Evolutionary conservation across 768 basidiomycete genomes (phyloP).

Genomic region (Hericium coralloides): DNA sequence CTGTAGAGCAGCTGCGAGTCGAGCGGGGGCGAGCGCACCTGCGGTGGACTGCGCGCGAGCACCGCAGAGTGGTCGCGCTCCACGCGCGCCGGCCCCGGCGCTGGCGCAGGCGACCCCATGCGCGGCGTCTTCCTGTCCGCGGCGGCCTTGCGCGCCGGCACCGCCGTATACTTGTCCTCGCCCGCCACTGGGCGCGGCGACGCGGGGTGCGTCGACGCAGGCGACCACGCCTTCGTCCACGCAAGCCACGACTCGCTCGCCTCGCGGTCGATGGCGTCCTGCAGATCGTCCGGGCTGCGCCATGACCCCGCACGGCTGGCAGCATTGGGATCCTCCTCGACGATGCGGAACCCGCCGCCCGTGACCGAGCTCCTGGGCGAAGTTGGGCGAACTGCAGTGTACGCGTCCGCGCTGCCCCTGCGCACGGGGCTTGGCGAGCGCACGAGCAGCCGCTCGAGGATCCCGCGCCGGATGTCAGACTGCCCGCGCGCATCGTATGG

Average conservation of each 20-base stretch:
- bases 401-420: neutral
- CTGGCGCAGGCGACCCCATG: neutral
- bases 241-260: conserved; percentile 10
- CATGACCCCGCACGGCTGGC: neutral
- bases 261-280: conserved; percentile 12
- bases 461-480: conserved; percentile 43
- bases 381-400: neutral
- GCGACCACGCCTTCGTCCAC: conserved; percentile 16
- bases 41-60: conserved; percentile 48
- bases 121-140: conserved; percentile 23
- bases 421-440: conserved; percentile 5
- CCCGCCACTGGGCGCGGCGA: neutral
- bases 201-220: conserved; percentile 2
- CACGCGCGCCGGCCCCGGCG: conserved; percentile 2
- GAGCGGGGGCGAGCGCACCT: conserved; percentile 47
- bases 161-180: conserved; percentile 32
- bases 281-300: conserved; percentile 12
- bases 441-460: conserved; percentile 32
- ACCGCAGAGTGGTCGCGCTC: conserved; percentile 27
- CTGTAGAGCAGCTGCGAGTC: conserved; percentile 48
- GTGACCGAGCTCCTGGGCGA: neutral
- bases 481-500: conserved; percentile 40
- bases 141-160: conserved; percentile 24
- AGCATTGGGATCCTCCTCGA: conserved; percentile 27
- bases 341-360: conserved; percentile 32